phyloP scores from a whole-genome alignment of 2,329 filamentous ascomycete genomes.

The Alternaria hordeiaustralica region DNA sequence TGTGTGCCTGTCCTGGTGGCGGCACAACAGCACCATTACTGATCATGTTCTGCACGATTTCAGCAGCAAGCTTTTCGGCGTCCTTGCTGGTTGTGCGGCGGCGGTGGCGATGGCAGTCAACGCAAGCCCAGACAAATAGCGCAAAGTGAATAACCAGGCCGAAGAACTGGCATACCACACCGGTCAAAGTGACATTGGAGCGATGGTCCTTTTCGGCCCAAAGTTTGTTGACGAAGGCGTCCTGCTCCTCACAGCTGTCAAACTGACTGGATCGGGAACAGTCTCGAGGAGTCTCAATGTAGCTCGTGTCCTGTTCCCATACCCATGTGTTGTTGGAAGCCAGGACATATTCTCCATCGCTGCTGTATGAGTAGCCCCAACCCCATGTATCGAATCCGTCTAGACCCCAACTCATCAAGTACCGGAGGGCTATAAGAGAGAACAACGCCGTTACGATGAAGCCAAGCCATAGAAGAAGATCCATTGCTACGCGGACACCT shows the following conservation, averaged over 20 bases:
- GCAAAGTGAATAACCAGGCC: slow-evolving; percentile 40
- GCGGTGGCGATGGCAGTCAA: slow-evolving; percentile 40
- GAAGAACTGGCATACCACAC: slow-evolving; percentile 40
- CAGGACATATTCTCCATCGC: slow-evolving; percentile 29
- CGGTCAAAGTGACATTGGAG: slow-evolving; percentile 28
- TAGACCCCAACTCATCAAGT: slow-evolving; percentile 25
- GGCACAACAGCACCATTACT: slow-evolving; percentile 37
- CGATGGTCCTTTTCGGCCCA: slow-evolving; percentile 33
- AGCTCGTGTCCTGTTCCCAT: slow-evolving; percentile 23
- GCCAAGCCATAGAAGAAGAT: slow-evolving; percentile 46
- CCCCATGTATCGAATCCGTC: slow-evolving; percentile 12
- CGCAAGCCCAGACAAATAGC: slow-evolving; percentile 49
- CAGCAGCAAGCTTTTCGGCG: slow-evolving; percentile 41
- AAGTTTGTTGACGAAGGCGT: slow-evolving; percentile 40
- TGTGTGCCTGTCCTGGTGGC: slow-evolving; percentile 24
- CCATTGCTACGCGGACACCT: slow-evolving; percentile 42
- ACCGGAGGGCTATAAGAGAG: slow-evolving; percentile 21
- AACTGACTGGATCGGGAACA: slow-evolving; percentile 27
- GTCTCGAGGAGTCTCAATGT: slow-evolving; percentile 17
- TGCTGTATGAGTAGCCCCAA: slow-evolving; percentile 11
- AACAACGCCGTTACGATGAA: slow-evolving; percentile 39
- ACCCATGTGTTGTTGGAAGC: slow-evolving; percentile 43
- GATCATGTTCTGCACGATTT: slow-evolving; percentile 46
- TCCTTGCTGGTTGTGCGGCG: slow-evolving; percentile 33
- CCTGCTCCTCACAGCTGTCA: slow-evolving; percentile 34